Percentiles rank a stretch among this genome's conserved stretches.
Evolutionary conservation across 2,329 filamentous ascomycete species (phyloP).

Genomic region (Epichloe gansuensis): DNA sequence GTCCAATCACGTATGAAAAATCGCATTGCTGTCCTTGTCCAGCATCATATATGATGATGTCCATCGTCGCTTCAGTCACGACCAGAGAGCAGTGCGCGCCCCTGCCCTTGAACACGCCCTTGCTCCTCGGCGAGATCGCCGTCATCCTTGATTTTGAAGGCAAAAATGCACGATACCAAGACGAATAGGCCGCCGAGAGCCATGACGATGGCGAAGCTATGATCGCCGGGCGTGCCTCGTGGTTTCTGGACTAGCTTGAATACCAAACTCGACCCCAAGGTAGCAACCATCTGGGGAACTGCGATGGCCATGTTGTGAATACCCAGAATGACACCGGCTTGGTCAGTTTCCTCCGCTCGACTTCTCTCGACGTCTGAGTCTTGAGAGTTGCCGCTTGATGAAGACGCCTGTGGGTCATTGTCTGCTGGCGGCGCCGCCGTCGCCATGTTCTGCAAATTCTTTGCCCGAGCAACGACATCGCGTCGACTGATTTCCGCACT

Average conservation of each 20-base stretch:
- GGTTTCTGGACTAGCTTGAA: constrained; percentile 83
- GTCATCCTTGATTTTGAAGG: constrained; percentile 54
- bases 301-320: constrained; percentile 95
- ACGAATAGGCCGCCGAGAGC: constrained; percentile 72
- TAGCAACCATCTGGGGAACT: constrained; percentile 82
- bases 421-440: constrained; percentile 3
- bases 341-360: constrained; percentile 51
- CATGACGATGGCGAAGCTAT: constrained; percentile 76
- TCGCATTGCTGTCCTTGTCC: not conserved
- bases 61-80: not conserved
- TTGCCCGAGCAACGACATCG: constrained; percentile 44
- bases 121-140: constrained; percentile 24
- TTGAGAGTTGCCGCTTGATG: constrained; percentile 2
- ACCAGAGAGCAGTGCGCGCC: constrained; percentile 1
- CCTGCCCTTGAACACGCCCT: constrained; percentile 27
- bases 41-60: not conserved
- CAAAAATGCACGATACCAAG: constrained; percentile 62
- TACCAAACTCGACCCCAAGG: constrained; percentile 68
- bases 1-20: not conserved
- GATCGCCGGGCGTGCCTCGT: constrained; percentile 69
- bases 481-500: constrained; percentile 80
- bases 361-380: constrained; percentile 12
- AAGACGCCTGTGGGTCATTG: constrained; percentile 1
- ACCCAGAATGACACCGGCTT: constrained; percentile 81
- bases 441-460: constrained; percentile 15